Conservation (phyloP, 2,329 filamentous ascomycete species). For the Neonectria sp. region DNA sequence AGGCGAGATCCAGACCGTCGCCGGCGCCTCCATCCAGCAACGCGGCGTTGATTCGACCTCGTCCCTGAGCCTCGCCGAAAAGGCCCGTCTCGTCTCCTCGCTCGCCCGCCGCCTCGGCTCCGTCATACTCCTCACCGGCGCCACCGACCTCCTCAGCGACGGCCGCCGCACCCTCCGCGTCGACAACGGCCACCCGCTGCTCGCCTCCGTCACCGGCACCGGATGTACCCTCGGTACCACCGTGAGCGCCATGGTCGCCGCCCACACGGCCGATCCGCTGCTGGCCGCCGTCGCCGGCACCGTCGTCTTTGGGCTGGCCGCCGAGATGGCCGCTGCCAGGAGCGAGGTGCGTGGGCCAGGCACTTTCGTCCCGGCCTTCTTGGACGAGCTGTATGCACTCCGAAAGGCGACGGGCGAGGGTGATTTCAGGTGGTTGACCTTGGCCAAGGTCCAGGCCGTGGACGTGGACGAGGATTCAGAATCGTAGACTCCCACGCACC, state of each 20-base stretch:
- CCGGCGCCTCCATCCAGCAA: conserved; percentile 71
- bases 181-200: conserved; percentile 81
- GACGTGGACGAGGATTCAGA: conserved; percentile 43
- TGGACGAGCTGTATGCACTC: conserved; percentile 77
- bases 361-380: conserved; percentile 86
- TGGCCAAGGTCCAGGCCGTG: conserved; percentile 64
- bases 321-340: conserved; percentile 77
- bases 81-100: conserved; percentile 73
- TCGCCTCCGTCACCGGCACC: conserved; percentile 82
- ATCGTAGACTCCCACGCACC: conserved; percentile 9
- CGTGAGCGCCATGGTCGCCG: conserved; percentile 81
- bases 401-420: conserved; percentile 64
- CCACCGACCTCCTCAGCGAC: conserved; percentile 83
- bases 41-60: conserved; percentile 87
- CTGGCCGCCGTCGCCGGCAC: conserved; percentile 80
- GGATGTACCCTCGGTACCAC: conserved; percentile 90
- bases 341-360: conserved; percentile 83
- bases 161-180: conserved; percentile 78
- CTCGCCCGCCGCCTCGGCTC: conserved; percentile 80
- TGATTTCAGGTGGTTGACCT: conserved; percentile 66
- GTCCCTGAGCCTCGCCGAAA: conserved; percentile 64
- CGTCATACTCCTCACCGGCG: conserved; percentile 87
- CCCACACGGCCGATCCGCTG: conserved; percentile 75
- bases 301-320: conserved; percentile 82
- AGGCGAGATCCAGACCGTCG: conserved; percentile 84